Evolutionary conservation across 345 rosid genomes (phyloP), one percentile per base, ranked within the genome.

Genomic region (Citrus cavaleriei): DNA sequence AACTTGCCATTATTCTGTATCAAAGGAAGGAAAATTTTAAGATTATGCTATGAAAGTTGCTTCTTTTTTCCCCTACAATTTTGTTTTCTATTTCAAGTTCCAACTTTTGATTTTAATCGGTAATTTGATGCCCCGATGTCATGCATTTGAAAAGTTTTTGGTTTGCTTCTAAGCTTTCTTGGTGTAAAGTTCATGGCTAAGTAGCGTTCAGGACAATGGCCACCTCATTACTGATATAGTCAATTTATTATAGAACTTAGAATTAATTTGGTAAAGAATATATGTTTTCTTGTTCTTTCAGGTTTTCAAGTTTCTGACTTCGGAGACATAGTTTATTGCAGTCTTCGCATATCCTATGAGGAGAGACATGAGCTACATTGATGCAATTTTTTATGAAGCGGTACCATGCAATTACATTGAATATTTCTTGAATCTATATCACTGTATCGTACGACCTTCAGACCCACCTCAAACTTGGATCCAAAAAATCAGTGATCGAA

Each of bases 1-100:
- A 54, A 40, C 40, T 77, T 77, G 12, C 22, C 74, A 77, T 68
- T 66, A 57, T 37, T 68, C 40, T 77, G 74, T 77, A 58, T 27
- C 40, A 68, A 77, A 76, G 65, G 35, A n/a, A 68, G 64, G 34
- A 59, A 67, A 68, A 68, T 28, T 8, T 19, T 37, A 34, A 68
- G 57, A 22, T 60, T 24, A 68, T 37, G 74, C 72, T 68, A 77
- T 68, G 38, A 55, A 58, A 77, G 7, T 68, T 27, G 60, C 67
- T 34, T 77, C 68, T 61, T 58, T 77, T 60, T 8, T 32, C 34
- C 16, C 57, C 5, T 57, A 25, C 58, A 22, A 57, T 60, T 64
- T 66, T 6, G 28, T 37, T 57, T 65, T 67, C n/a, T 34, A 8
- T 76, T 35, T 18, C 55, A 35, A 24, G 10, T 54, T 30, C 58